These are phyloP conservation scores for Penicillium occitanis DNA, from an alignment of 2,329 filamentous ascomycete genomes.

Conservation along the genomic window DNA sequence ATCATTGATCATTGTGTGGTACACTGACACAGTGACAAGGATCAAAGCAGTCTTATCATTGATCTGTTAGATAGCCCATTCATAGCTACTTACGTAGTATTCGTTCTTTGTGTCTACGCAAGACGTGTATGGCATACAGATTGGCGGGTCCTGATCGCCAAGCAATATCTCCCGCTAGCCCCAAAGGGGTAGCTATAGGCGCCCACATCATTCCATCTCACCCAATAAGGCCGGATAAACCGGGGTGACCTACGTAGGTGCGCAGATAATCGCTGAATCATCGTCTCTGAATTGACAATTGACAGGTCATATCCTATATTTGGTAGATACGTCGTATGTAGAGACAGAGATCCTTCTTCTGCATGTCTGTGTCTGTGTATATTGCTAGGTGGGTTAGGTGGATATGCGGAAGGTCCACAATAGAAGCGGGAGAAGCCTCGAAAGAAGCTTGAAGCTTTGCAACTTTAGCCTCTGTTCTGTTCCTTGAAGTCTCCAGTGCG, in stretches of 20 bases:
- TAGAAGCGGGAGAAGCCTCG: conserved; percentile 24
- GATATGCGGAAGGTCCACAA: conserved; percentile 20
- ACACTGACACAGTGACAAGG: not conserved
- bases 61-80: not conserved
- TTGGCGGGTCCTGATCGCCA: conserved; percentile 8
- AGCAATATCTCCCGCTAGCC: not conserved
- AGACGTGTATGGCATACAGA: not conserved
- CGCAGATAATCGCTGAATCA: not conserved
- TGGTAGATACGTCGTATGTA: not conserved
- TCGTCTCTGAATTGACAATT: not conserved
- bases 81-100: not conserved
- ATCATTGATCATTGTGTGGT: not conserved
- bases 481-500: conserved; percentile 15
- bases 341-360: not conserved
- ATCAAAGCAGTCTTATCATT: not conserved
- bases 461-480: conserved; percentile 1
- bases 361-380: too few relatives aligned
- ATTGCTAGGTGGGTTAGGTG: not conserved
- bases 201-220: not conserved
- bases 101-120: not conserved
- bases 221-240: not conserved
- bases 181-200: not conserved
- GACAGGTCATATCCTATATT: not conserved
- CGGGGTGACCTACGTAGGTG: not conserved
- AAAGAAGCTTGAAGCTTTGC: conserved; percentile 17